Base-by-base conservation (phyloP, 306 rosid genomes). In the Neltuma alba region DNA sequence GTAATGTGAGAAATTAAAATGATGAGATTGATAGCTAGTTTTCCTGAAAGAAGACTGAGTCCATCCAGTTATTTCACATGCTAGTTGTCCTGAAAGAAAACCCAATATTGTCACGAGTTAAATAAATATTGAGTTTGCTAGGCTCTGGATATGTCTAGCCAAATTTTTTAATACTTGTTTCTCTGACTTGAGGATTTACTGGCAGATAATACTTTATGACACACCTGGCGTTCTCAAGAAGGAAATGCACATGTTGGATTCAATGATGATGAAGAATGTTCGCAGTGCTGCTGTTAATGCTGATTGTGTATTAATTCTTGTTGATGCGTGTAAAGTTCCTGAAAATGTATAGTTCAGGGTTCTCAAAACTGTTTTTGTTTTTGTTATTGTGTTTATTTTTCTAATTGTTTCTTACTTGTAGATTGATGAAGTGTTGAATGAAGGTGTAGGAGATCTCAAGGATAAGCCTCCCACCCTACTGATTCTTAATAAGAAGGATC, bases 251-350 rank as follows among this genome's bases (percentile, higher is more conserved):
- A 90, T 85, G 87, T 85, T 95, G 82, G 99, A 95, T 77, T 81
- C 97, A 15, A 90, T 95, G 99, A 95, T 95, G 99, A 95, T 95
- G 99, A 90, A 89, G 81, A 95, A 95, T 75, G 99, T 95, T 71
- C 94, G 96, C 84, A 88, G 88, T 3, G 99, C 99, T 54, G 89
- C 89, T 18, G 80, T 91, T 76, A 90, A 91, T 79, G 97, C 99
- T 60, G 97, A 95, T 81, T 93, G 99, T 87, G 94, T 95, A 10
- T 74, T 95, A 84, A 87, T 95, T 85, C 94, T 95, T n/a, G 98
- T 95, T 78, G 99, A 95, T 91, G 98, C 99, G 75, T 83, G 94
- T 87, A 93, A 91, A 95, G 85, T 87, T 78, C 98, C 99, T 75
- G 90, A 91, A 87, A 93, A 95, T 82, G 98, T 93, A 93, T 81